Percentiles rank a stretch among this genome's conserved stretches.
Conservation (phyloP, 2,329 filamentous ascomycete genomes). For the Biscogniauxia mediterranea region DNA sequence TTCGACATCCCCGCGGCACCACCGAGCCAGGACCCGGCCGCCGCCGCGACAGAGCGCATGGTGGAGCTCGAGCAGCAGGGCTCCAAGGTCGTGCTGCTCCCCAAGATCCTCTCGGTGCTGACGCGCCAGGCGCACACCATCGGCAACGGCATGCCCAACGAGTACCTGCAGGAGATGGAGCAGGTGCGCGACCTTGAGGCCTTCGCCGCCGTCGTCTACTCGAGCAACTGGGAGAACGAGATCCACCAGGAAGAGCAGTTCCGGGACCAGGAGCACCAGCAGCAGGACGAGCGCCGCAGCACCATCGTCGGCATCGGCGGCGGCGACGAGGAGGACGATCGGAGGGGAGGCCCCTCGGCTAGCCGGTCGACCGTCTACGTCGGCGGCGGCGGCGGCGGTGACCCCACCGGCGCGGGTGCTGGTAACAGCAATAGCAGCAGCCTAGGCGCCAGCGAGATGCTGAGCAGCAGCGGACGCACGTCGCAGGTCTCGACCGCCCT, state of each 20-base stretch:
- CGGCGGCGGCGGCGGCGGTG: too few relatives aligned
- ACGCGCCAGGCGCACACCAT: constrained; percentile 89
- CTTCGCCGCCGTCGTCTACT: constrained; percentile 85
- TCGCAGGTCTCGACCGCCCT: constrained; percentile 7
- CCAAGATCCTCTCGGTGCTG: constrained; percentile 84
- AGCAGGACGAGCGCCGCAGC: constrained; percentile 8
- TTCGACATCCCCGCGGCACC: constrained; percentile 51
- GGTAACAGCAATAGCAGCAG: not conserved
- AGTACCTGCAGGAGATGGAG: constrained; percentile 74
- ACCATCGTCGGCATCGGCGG: constrained; percentile 3
- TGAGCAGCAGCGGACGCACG: not conserved
- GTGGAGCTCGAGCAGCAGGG: constrained; percentile 12
- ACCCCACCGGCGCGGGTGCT: not conserved
- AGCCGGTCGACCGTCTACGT: not conserved
- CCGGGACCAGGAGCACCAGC: constrained; percentile 13
- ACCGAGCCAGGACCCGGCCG: constrained; percentile 38
- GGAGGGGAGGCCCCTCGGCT: constrained; percentile 5
- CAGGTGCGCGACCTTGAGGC: constrained; percentile 72
- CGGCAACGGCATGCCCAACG: constrained; percentile 72
- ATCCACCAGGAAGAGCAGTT: constrained; percentile 48
- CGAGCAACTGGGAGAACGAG: constrained; percentile 75
- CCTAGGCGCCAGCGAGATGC: not conserved
- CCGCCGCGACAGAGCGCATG: constrained; percentile 2
- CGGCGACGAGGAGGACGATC: constrained; percentile 5
- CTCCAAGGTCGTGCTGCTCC: constrained; percentile 68